Evolutionary conservation across 345 rosid genomes (phyloP).

Genomic region (Euphorbia pulcherrima): DNA sequence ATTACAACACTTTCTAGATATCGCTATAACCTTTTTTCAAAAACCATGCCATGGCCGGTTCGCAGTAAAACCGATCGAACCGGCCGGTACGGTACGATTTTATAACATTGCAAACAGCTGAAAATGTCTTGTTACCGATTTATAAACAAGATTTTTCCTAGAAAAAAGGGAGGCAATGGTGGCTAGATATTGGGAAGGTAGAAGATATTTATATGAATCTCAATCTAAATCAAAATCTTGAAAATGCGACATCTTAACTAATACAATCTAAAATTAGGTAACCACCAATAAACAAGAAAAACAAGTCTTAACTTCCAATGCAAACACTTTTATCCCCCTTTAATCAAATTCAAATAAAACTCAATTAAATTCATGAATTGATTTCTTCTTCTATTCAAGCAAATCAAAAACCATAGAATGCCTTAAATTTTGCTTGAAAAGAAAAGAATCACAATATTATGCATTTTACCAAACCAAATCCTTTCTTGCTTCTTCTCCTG

Average conservation of each 20-base stretch:
- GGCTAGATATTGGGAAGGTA: neutral
- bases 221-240: neutral
- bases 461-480: neutral
- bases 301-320: neutral
- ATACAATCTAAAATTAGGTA: conserved; percentile 14
- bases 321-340: neutral
- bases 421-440: neutral
- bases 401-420: too few species aligned
- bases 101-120: too few species aligned
- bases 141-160: neutral
- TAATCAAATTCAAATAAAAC: neutral
- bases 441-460: neutral
- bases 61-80: too few species aligned
- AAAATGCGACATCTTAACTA: conserved; percentile 1
- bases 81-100: too few species aligned
- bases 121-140: too few species aligned
- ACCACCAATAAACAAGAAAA: conserved; percentile 7
- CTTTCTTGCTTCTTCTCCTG: conserved; percentile 1
- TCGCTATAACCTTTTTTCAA: too few species aligned
- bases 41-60: too few species aligned
- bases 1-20: too few species aligned
- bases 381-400: neutral
- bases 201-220: neutral
- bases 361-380: neutral
- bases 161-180: neutral